Evolutionary conservation across 2,329 filamentous ascomycete species (phyloP).

Genomic region (Xylaria digitata): DNA sequence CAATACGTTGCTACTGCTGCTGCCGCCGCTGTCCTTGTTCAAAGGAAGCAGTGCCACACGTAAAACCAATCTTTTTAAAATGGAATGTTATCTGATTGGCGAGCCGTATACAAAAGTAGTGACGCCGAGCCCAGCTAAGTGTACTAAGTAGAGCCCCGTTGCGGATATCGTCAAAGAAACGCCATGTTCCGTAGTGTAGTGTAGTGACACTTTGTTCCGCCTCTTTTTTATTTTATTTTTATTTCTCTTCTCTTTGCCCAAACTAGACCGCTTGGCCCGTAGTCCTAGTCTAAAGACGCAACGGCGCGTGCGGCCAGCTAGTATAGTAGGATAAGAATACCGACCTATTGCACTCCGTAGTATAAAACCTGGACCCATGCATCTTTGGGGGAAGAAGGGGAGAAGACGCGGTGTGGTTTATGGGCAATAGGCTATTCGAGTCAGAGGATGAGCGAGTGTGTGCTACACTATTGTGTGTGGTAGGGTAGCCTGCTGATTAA

Average conservation of each 20-base stretch:
- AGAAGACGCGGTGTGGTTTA: conserved; percentile 23
- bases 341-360: conserved; percentile 29
- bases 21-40: background rate
- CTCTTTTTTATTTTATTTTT: conserved; percentile 19
- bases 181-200: conserved; percentile 16
- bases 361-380: conserved; percentile 20
- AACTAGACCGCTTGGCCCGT: background rate
- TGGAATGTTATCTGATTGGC: conserved; percentile 22
- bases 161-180: conserved; percentile 21
- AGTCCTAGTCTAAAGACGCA: conserved; percentile 9
- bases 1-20: conserved; percentile 5
- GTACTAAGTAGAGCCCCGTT: conserved; percentile 10
- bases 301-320: conserved; percentile 9
- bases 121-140: conserved; percentile 14
- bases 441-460: background rate
- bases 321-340: conserved; percentile 31
- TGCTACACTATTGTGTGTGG: background rate
- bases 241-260: conserved; percentile 9
- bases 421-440: conserved; percentile 29
- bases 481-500: conserved; percentile 41
- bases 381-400: conserved; percentile 3
- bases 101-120: conserved; percentile 1
- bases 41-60: conserved; percentile 14
- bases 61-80: conserved; percentile 4
- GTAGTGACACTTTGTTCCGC: conserved; percentile 19